phyloP scores from a whole-genome alignment of 129 eudicot species.

The Glebionis coronaria region DNA sequence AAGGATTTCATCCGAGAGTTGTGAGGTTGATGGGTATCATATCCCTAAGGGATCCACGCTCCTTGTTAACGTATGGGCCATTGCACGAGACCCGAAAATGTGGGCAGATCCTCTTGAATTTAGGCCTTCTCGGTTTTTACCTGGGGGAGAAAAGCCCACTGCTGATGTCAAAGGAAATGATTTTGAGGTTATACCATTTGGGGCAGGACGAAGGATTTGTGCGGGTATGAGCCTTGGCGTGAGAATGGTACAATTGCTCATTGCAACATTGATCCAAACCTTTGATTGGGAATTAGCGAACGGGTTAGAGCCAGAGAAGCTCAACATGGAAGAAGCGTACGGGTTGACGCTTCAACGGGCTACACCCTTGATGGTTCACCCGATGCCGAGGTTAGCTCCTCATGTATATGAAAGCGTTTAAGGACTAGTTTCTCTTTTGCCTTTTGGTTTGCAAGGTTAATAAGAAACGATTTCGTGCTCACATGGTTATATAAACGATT shows the following conservation, averaged over 20 bases:
- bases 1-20: conserved; percentile 50
- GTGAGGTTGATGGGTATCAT: conserved; percentile 63
- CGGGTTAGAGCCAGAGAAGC: conserved; percentile 36
- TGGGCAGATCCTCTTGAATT: conserved; percentile 77
- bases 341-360: conserved; percentile 87
- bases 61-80: conserved; percentile 93
- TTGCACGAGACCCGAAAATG: conserved; percentile 69
- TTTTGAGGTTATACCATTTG: conserved; percentile 77
- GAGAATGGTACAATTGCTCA: conserved; percentile 72
- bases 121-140: conserved; percentile 58
- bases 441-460: neutral
- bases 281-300: conserved; percentile 63
- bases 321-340: conserved; percentile 86
- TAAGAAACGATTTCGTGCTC: neutral
- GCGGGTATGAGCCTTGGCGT: conserved; percentile 81
- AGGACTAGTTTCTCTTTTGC: neutral
- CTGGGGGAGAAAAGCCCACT: conserved; percentile 59
- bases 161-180: conserved; percentile 63
- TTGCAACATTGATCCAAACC: conserved; percentile 67
- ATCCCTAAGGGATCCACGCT: conserved; percentile 73
- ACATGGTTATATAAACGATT: no score
- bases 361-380: conserved; percentile 63
- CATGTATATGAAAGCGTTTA: conserved; percentile 34
- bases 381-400: conserved; percentile 52
- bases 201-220: conserved; percentile 90